phyloP scores from a whole-genome alignment of 768 basidiomycete genomes.

The Russula abietina region DNA sequence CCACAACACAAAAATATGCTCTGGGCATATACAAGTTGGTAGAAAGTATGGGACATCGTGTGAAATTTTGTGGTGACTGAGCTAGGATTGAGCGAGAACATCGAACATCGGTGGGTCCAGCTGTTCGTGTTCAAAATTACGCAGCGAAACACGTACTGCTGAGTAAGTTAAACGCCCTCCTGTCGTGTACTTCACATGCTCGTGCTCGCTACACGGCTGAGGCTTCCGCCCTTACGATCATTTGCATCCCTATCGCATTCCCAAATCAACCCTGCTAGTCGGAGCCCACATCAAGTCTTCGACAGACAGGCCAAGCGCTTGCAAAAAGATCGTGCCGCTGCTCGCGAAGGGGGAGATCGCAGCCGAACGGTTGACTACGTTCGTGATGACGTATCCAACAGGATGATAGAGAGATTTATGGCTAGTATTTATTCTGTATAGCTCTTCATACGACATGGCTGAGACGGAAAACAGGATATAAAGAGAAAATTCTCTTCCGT shows the following conservation, averaged over 20 bases:
- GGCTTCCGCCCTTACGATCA: conserved; percentile 27
- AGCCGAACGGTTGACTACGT: conserved; percentile 88
- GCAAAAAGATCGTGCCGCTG: conserved; percentile 73
- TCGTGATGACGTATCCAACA: conserved; percentile 82
- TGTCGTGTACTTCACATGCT: background rate
- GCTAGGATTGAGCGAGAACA: background rate
- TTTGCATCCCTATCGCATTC: conserved; percentile 47
- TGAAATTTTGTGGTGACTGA: background rate
- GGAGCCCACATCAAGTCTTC: conserved; percentile 77
- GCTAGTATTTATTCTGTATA: conserved; percentile 38
- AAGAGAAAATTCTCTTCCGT: conserved; percentile 74
- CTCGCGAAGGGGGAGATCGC: conserved; percentile 46
- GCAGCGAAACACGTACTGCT: no score
- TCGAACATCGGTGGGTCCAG: no score
- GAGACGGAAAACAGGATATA: conserved; percentile 63
- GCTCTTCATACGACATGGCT: conserved; percentile 8
- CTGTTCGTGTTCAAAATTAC: no score
- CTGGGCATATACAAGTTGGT: no score
- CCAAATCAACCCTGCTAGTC: conserved; percentile 39
- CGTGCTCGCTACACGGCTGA: background rate
- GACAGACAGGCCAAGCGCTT: conserved; percentile 71
- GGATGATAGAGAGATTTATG: conserved; percentile 84
- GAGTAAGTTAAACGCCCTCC: background rate
- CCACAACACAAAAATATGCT: background rate
- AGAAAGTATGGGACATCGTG: background rate